These are phyloP conservation scores for Scutellaria baicalensis DNA, from an alignment of 257 asterid species.

Conservation along the genomic window DNA sequence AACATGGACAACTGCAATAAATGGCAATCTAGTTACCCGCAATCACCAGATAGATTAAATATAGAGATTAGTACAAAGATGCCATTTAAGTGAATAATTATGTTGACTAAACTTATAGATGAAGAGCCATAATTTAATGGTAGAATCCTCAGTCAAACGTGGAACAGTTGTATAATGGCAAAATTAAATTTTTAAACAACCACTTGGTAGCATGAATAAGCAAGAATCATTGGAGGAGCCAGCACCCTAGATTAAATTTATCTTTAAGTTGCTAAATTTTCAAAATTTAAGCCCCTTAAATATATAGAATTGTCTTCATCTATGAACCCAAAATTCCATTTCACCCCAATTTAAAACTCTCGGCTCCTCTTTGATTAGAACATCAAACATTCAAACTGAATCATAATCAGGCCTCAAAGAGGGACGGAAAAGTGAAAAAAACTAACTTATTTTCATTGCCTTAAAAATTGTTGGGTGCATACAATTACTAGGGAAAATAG, in stretches of 20 bases:
- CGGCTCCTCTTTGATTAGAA: not conserved
- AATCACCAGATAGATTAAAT: not conserved
- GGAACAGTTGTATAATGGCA: not conserved
- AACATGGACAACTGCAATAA: constrained; percentile 86
- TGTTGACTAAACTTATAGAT: too few relatives aligned
- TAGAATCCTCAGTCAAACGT: not conserved
- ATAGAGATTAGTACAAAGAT: too few relatives aligned
- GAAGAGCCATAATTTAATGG: too few relatives aligned
- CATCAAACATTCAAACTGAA: not conserved
- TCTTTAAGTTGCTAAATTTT: not conserved
- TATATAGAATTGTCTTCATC: not conserved
- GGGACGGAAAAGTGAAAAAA: too few relatives aligned
- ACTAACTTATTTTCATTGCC: too few relatives aligned
- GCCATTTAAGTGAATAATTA: too few relatives aligned
- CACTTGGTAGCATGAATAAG: not conserved
- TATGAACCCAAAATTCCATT: not conserved
- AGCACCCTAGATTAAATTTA: not conserved
- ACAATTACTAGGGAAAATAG: too few relatives aligned
- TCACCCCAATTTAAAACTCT: not conserved
- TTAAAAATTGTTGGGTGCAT: too few relatives aligned
- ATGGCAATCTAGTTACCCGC: constrained; percentile 15
- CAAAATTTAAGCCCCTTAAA: not conserved
- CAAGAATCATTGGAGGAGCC: not conserved
- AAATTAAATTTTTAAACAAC: not conserved
- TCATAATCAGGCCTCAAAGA: too few relatives aligned